Evolutionary conservation across 768 basidiomycete genomes (phyloP), one percentile per base, ranked within the genome.

Genomic region (Boletellus ananas): DNA sequence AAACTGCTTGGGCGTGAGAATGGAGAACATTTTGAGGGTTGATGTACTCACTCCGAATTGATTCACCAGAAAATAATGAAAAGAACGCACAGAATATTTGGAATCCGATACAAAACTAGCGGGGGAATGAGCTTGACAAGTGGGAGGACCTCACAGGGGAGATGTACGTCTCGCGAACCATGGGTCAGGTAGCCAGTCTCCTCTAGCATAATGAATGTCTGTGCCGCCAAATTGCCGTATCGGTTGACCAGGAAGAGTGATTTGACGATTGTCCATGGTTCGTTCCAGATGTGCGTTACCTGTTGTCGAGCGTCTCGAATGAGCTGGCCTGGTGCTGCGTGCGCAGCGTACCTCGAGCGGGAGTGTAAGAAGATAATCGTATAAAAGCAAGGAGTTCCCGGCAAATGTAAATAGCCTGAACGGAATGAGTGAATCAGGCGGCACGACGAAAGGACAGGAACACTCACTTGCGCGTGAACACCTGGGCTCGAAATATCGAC

Each of bases 331-430:
- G n/a, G 1, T 7, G 13, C 6, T 4, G 25, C n/a, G 16, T 7
- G 29, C 10, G 17, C 36, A 16, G 57, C 59, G 13, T 12, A 66
- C 65, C 54, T 66, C 65, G 47, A 62, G 54, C 4, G 49, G 21
- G 25, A 68, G 10, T 6, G 67, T 68, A 0, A 66, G 48, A 43
- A 66, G 16, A 45, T 64, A 60, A 27, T 66, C 65, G 20, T 65
- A 62, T 7, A 54, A 11, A 11, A 66, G 61, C 1, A 68, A 21
- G 11, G 59, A 38, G 27, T 35, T 34, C n/a, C 64, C 64, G 31
- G 58, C 36, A 43, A 65, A 34, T 11, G 55, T 37, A 21, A 43
- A 29, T 3, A 16, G 1, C 40, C 63, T 64, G 27, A 3, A 12
- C 14, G 0, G 9, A 36, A 1, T 10, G 23, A 17, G 42, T 62